These are phyloP conservation scores for Solanum lycopersicoides DNA, from an alignment of 257 asterid genomes.

Conservation along the genomic window DNA sequence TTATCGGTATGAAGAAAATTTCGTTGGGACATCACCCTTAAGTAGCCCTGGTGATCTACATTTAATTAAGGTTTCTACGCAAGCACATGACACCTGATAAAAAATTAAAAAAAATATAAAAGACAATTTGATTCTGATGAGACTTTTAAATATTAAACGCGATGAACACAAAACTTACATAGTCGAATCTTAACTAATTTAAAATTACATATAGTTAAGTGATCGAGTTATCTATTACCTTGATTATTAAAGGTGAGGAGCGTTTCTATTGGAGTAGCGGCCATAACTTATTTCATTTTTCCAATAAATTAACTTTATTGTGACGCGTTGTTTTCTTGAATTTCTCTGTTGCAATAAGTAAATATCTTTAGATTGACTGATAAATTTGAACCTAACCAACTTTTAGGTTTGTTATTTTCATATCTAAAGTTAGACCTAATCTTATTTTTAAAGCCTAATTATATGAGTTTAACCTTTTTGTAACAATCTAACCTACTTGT, in stretches of 20 bases:
- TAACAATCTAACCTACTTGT: neutral
- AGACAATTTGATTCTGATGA: neutral
- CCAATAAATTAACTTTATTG: neutral
- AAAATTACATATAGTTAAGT: neutral
- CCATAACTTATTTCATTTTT: neutral
- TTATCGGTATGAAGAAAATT: no score
- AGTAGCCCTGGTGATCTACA: no score
- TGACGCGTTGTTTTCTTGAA: neutral
- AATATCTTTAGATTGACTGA: neutral
- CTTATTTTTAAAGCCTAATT: neutral
- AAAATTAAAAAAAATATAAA: neutral
- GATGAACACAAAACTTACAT: neutral
- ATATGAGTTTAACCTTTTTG: neutral
- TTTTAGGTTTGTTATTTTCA: neutral
- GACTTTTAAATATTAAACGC: neutral
- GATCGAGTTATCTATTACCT: neutral
- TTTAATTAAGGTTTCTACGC: no score
- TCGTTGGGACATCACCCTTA: neutral
- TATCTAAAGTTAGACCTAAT: neutral
- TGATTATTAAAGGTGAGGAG: neutral
- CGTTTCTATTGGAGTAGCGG: neutral
- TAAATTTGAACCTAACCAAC: neutral
- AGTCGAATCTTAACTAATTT: neutral
- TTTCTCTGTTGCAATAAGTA: neutral
- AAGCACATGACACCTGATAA: neutral